Conservation (phyloP, 2,329 filamentous ascomycete genomes). For the Lecanosticta acicola region DNA sequence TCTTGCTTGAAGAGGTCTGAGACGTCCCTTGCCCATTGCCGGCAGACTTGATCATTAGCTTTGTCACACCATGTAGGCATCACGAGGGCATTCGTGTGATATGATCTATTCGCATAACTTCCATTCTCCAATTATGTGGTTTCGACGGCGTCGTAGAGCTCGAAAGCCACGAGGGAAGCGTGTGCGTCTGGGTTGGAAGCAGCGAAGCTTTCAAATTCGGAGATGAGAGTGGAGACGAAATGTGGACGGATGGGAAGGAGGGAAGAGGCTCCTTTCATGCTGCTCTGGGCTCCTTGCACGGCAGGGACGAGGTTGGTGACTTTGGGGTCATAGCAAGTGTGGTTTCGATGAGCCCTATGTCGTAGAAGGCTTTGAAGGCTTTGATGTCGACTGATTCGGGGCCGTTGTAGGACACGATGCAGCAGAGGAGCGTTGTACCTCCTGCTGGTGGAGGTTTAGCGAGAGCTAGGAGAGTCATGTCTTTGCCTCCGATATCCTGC, state of each 20-base stretch:
- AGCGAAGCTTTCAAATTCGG: conserved; percentile 20
- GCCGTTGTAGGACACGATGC: conserved; percentile 15
- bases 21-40: conserved; percentile 27
- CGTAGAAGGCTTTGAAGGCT: conserved; percentile 20
- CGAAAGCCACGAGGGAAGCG: conserved; percentile 21
- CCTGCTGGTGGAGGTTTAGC: conserved; percentile 23
- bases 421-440: conserved; percentile 21
- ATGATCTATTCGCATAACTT: conserved; percentile 26
- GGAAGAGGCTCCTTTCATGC: conserved; percentile 27
- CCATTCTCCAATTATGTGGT: conserved; percentile 20
- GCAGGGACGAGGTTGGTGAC: conserved; percentile 24
- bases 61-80: conserved; percentile 28
- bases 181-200: conserved; percentile 17
- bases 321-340: conserved; percentile 19
- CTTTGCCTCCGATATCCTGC: conserved; percentile 16
- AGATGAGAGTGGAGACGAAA: conserved; percentile 20
- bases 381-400: conserved; percentile 19
- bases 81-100: conserved; percentile 28
- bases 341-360: conserved; percentile 22
- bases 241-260: conserved; percentile 20
- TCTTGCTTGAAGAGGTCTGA: conserved; percentile 25
- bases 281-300: conserved; percentile 19
- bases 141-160: conserved; percentile 23
- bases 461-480: conserved; percentile 17
- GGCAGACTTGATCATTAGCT: conserved; percentile 21